Percentiles rank a stretch among this genome's conserved stretches.
These are phyloP conservation scores for Aureobasidium sp. DNA, from an alignment of 2,329 filamentous ascomycete species.

Conservation along the genomic window DNA sequence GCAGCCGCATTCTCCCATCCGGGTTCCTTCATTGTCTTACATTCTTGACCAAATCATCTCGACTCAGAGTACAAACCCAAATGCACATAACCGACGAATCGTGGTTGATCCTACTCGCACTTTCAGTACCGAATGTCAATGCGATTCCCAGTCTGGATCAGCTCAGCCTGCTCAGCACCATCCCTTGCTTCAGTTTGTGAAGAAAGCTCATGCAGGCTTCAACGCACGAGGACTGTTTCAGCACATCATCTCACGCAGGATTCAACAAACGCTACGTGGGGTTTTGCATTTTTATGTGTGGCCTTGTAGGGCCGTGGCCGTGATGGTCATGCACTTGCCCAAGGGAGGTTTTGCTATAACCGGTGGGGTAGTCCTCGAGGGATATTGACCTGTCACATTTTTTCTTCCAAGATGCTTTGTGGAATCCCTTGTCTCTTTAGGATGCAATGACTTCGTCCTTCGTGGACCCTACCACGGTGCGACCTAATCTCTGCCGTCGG, in stretches of 20 bases:
- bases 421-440: neutral
- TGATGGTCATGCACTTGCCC: constrained; percentile 8
- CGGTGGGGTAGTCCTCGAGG: constrained; percentile 5
- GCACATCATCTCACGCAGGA: constrained; percentile 11
- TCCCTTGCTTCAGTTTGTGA: constrained; percentile 8
- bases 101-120: neutral
- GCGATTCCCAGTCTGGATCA: constrained; percentile 4
- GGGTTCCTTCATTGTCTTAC: constrained; percentile 4
- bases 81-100: neutral
- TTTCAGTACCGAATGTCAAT: neutral
- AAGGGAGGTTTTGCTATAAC: constrained; percentile 1
- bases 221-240: constrained; percentile 13
- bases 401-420: constrained; percentile 1
- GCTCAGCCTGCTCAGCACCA: neutral
- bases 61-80: neutral
- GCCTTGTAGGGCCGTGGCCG: constrained; percentile 8
- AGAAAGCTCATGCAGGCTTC: constrained; percentile 9
- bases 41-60: constrained; percentile 6
- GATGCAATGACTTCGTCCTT: constrained; percentile 13
- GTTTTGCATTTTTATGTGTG: constrained; percentile 5
- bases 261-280: constrained; percentile 7
- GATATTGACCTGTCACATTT: constrained; percentile 11
- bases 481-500: neutral
- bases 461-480: constrained; percentile 4
- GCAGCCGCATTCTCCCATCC: constrained; percentile 7